Conservation (phyloP, 805 yeast genomes). For the Candida adriatica region DNA sequence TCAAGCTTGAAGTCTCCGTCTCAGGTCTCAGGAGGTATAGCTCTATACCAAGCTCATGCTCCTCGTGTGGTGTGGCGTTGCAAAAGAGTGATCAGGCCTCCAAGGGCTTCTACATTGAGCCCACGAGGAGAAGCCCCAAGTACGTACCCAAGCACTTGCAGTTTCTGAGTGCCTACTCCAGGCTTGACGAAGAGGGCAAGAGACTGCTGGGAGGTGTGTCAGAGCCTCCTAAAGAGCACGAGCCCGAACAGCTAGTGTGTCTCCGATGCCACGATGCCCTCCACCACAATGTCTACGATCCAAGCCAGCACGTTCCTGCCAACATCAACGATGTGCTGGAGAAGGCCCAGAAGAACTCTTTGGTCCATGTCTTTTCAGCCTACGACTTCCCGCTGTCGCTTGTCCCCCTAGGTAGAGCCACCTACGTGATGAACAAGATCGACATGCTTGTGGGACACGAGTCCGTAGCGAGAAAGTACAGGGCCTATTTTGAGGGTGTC, state of each 20-base stretch:
- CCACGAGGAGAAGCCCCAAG: slow-evolving; percentile 12
- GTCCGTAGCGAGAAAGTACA: slow-evolving; percentile 26
- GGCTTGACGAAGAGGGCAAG: slow-evolving; percentile 20
- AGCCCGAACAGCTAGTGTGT: slow-evolving; percentile 30
- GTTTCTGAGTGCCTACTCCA: slow-evolving; percentile 16
- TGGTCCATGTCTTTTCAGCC: slow-evolving; percentile 59
- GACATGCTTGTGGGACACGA: slow-evolving; percentile 37
- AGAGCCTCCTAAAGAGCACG: neutral
- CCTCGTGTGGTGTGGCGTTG: slow-evolving; percentile 51
- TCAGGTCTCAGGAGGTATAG: too few species aligned
- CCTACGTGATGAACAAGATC: slow-evolving; percentile 31
- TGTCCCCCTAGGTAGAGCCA: slow-evolving; percentile 19
- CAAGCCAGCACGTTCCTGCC: slow-evolving; percentile 27
- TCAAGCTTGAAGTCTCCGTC: too few species aligned
- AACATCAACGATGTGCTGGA: slow-evolving; percentile 27
- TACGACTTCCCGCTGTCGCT: slow-evolving; percentile 60
- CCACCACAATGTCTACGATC: slow-evolving; percentile 34
- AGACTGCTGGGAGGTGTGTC: slow-evolving; percentile 8
- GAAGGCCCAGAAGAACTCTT: slow-evolving; percentile 28
- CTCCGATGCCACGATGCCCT: slow-evolving; percentile 49
- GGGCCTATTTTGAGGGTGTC: slow-evolving; percentile 25
- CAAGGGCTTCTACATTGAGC: slow-evolving; percentile 39
- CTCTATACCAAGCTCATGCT: too few species aligned
- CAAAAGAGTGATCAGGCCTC: slow-evolving; percentile 32
- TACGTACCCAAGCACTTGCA: slow-evolving; percentile 14